Evolutionary conservation across 352 stramenopile genomes (phyloP), one percentile per base, ranked within the genome.

Genomic region (Phytopythium chamaehyphon): DNA sequence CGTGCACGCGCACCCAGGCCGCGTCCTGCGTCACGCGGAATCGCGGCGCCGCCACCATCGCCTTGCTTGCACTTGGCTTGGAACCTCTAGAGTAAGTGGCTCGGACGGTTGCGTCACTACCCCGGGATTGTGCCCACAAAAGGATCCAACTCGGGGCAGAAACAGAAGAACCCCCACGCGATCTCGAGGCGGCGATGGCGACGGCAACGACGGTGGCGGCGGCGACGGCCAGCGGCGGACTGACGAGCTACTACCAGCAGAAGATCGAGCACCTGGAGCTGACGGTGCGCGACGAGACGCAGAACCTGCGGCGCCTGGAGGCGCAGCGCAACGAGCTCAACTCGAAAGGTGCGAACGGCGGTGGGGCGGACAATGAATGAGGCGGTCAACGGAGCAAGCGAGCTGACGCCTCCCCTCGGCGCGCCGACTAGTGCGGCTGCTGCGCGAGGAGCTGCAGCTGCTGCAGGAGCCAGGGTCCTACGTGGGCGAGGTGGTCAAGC

Each of bases 261-360:
- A 98, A 98, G 72, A 97, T 98, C 44, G 94, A 98, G 66, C 89
- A 97, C 58, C 66, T 98, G 53, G 91, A 98, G 74, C 69, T 97
- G 50, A 90, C 89, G 33, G 87, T 97, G 59, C 86, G 91, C 44
- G 92, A 98, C 59, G 96, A 97, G 71, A 96, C 89, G 46, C 86
- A 97, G 66, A 98, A 99, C 64, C 75, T 99, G 47, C 89, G 96
- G 51, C 94, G 97, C 58, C 88, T 99, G 42, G 97, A 99, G 78
- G 97, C 97, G 47, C 96, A 99, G 67, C 92, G 97, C 55, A 99
- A 99, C 69, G 96, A 99, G 82, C 86, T 99, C 51, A 99, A 99
- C 79, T 98, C 96, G 33, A 92, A 98, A 96, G 88, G 94, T 98
- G 57, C 21, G 53, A 2, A 1, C 19, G 28, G 40, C 21, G 1